Conservation (phyloP, 768 basidiomycete genomes). For the Boletus pseudo-olivaceus region DNA sequence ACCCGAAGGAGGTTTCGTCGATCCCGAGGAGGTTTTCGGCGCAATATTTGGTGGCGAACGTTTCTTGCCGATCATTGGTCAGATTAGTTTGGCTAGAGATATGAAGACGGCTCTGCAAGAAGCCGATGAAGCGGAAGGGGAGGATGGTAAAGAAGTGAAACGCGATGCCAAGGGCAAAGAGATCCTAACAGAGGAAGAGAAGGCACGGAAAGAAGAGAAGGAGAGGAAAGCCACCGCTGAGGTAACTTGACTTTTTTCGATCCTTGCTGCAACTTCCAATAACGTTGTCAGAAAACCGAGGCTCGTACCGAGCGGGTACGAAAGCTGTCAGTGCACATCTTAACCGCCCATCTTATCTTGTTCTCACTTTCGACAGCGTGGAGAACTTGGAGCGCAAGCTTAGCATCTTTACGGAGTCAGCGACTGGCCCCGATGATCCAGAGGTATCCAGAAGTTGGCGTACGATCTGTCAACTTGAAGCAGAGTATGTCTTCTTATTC, state of each 20-base stretch:
- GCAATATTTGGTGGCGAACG: constrained; percentile 88
- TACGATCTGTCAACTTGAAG: constrained; percentile 76
- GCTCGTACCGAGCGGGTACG: constrained; percentile 71
- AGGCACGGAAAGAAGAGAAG: constrained; percentile 70
- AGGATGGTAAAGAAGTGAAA: constrained; percentile 37
- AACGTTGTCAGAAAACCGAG: constrained; percentile 61
- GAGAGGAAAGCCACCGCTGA: constrained; percentile 63
- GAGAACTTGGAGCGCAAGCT: constrained; percentile 80
- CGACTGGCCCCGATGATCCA: constrained; percentile 60
- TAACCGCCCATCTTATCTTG: neutral
- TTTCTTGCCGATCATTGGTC: constrained; percentile 84
- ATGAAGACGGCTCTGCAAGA: constrained; percentile 94
- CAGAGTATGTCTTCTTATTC: constrained; percentile 54
- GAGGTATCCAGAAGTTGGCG: constrained; percentile 72
- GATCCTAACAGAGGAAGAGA: constrained; percentile 66
- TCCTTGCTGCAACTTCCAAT: constrained; percentile 4
- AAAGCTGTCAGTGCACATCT: constrained; percentile 44
- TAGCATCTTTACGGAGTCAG: constrained; percentile 84
- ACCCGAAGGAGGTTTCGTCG: constrained; percentile 81
- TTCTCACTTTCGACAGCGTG: constrained; percentile 32
- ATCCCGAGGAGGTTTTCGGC: constrained; percentile 79
- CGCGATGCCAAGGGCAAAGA: constrained; percentile 54
- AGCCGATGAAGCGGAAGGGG: constrained; percentile 65
- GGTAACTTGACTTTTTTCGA: constrained; percentile 36
- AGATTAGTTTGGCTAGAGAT: constrained; percentile 82